A percentile compares a stretch with the other conserved stretches of the same genome.
Evolutionary conservation across 495 filamentous ascomycete genomes (phyloP).

Genomic region (Penicillium taxi): DNA sequence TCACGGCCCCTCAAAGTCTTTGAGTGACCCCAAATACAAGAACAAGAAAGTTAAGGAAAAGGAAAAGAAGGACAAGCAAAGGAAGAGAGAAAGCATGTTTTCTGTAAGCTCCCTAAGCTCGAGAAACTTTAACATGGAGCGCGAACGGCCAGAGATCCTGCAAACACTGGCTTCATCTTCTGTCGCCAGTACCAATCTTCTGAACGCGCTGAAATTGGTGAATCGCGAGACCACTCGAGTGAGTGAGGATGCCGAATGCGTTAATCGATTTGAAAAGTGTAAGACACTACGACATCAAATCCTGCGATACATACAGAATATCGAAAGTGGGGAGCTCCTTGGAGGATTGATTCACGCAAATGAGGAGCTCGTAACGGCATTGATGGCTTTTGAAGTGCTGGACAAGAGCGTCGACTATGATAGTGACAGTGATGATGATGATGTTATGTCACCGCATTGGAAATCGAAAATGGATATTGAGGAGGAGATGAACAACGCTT

Average conservation of each 20-base stretch:
- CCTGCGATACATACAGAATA: constrained; percentile 77
- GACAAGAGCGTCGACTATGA: constrained; percentile 96
- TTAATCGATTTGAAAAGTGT: constrained; percentile 75
- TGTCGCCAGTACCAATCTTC: constrained; percentile 82
- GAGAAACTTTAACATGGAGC: constrained; percentile 78
- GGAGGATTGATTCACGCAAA: constrained; percentile 75
- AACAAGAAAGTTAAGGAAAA: constrained; percentile 32
- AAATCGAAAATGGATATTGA: constrained; percentile 22
- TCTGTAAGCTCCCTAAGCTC: constrained; percentile 14
- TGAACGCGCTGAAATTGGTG: constrained; percentile 81
- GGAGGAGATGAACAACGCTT: constrained; percentile 27
- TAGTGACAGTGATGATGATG: constrained; percentile 83
- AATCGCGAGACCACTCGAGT: constrained; percentile 86
- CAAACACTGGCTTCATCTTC: constrained; percentile 74
- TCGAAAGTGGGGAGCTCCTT: constrained; percentile 77
- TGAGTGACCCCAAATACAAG: constrained; percentile 32
- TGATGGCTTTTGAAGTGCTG: constrained; percentile 90
- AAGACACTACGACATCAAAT: constrained; percentile 77
- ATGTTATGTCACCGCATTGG: constrained; percentile 33
- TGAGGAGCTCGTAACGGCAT: constrained; percentile 77
- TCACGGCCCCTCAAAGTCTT: constrained; percentile 30
- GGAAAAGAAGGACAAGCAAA: constrained; percentile 35
- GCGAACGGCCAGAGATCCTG: constrained; percentile 78
- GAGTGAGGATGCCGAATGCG: constrained; percentile 70
- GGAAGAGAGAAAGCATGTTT: too few species aligned